Evolutionary conservation across 169 alveolate genomes (phyloP), one percentile per base, ranked within the genome.

Genomic region (Plasmodium gallinaceum): DNA sequence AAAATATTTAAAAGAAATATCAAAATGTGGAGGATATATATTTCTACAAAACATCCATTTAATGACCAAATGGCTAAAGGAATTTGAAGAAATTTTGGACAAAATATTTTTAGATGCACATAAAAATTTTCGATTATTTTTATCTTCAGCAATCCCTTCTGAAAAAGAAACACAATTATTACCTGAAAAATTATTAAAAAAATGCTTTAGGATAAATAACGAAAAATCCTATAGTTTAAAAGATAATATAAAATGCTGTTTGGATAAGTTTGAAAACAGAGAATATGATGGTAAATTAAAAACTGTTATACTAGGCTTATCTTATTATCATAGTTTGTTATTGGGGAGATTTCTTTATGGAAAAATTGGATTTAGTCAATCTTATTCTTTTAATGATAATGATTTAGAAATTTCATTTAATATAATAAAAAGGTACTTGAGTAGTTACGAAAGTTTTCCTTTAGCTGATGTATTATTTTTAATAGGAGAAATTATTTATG

Each of bases 401-500:
- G 99, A 98, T 88, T 93, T 98, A 85, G 97, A 97, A 66, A 98
- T 98, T 51, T 97, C 98, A 74, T 99, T 98, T 39, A 97, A 97
- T 94, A 98, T 98, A 70, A 95, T 98, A 51, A 95, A 93, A 93
- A 97, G 98, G 89, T 98, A 97, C 92, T 93, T 98, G 45, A 60
- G 52, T 64, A 90, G 93, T 62, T 96, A 97, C 71, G 97, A 97
- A 26, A 94, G 93, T 75, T 98, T 97, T 32, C 99, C 99, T 14
- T 97, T 97, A 95, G 98, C 96, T 72, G 99, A 98, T 93, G 95
- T 98, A 42, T 94, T 98, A 61, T 98, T 97, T 90, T 93, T 98
- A 61, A 96, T 97, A 89, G 99, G 99, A 42, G 99, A 98, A 93
- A 98, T 98, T 87, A 98, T 97, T 98, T 98, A 98, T 92, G 99